These are phyloP conservation scores for Thymus quinquecostatus DNA, from an alignment of 257 asterid species.

Conservation along the genomic window DNA sequence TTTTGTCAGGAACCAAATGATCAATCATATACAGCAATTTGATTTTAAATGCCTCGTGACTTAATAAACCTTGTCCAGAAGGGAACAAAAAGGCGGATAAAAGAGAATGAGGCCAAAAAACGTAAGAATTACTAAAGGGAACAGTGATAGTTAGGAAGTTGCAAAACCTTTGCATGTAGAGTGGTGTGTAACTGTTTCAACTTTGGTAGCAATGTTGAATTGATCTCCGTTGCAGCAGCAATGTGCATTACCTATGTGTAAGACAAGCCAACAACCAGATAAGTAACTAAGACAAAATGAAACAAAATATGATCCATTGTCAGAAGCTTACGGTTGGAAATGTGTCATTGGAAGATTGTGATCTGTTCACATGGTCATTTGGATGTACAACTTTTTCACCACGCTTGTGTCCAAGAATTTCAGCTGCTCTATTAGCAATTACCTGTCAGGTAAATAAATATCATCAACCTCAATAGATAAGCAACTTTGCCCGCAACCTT, in stretches of 20 bases:
- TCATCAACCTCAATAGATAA: slow-evolving; percentile 26
- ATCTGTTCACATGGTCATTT: slow-evolving; percentile 94
- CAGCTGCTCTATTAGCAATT: slow-evolving; percentile 97
- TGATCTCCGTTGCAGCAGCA: slow-evolving; percentile 92
- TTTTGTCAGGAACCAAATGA: slow-evolving; percentile 8
- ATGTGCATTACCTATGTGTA: slow-evolving; percentile 89
- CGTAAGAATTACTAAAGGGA: neutral
- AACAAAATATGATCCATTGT: neutral
- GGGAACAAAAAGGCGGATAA: neutral
- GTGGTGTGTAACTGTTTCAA: slow-evolving; percentile 84
- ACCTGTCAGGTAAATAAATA: slow-evolving; percentile 55
- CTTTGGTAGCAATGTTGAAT: slow-evolving; percentile 78
- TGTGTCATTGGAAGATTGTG: slow-evolving; percentile 98
- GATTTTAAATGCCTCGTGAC: slow-evolving; percentile 17
- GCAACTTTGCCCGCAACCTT: slow-evolving; percentile 16
- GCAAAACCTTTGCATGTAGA: slow-evolving; percentile 73
- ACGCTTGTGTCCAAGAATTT: slow-evolving; percentile 89
- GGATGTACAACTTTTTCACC: slow-evolving; percentile 95
- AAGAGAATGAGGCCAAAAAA: neutral
- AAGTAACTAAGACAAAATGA: neutral
- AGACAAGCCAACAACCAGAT: slow-evolving; percentile 26
- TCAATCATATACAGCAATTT: neutral
- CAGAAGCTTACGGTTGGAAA: slow-evolving; percentile 87
- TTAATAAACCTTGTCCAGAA: slow-evolving; percentile 2
- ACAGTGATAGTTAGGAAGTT: neutral